Conservation (phyloP, 257 asterid species). For the Solanum virginianum region DNA sequence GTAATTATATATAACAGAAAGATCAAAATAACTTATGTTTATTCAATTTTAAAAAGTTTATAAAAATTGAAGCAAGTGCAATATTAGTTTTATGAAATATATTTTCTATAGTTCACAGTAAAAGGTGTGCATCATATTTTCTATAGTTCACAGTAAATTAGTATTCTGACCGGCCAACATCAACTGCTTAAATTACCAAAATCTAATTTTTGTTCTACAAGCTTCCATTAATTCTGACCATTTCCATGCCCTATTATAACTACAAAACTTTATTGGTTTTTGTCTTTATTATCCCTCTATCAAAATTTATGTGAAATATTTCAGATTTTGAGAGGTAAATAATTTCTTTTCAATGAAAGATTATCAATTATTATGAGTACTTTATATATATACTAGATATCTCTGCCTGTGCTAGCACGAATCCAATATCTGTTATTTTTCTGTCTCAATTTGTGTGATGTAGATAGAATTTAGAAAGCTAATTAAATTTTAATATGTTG, state of each 20-base stretch:
- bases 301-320: not conserved
- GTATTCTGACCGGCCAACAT: not conserved
- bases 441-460: too few species aligned
- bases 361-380: too few species aligned
- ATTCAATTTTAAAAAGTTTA: not conserved
- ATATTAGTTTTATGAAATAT: too few species aligned
- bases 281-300: not conserved
- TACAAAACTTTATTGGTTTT: not conserved
- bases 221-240: not conserved
- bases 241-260: not conserved
- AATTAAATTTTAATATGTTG: too few species aligned
- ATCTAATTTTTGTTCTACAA: not conserved
- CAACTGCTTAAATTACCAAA: not conserved
- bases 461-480: too few species aligned
- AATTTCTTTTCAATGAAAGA: not conserved
- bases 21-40: not conserved
- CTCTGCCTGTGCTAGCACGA: too few species aligned
- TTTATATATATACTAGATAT: too few species aligned
- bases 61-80: not conserved
- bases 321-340: not conserved
- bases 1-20: not conserved
- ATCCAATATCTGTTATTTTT: too few species aligned
- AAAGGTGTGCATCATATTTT: not conserved
- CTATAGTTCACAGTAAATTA: not conserved
- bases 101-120: not conserved